Evolutionary conservation across 2,329 filamentous ascomycete species (phyloP), one percentile per base, ranked within the genome.

Genomic region (Trichoderma sp.): DNA sequence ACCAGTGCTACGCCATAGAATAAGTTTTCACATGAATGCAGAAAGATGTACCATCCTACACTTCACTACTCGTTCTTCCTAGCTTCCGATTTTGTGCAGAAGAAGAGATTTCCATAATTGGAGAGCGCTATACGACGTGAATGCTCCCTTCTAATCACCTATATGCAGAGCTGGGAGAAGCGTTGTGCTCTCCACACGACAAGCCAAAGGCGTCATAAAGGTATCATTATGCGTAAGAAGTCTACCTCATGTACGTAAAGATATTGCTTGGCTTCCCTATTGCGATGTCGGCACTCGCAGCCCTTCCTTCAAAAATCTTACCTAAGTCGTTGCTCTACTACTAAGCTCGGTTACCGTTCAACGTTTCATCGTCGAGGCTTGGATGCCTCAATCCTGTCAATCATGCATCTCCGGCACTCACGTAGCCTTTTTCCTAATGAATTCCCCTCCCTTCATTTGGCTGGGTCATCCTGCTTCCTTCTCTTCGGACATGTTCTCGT

Each of bases 251-350:
- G 15, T 30, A 28, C 13, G 50, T 58, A 30, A 20, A n/a, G 4
- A 0, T 30, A 1, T 58, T 17, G 64, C 32, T 58, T 43, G 15
- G 47, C n/a, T 20, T 12, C 30, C 15, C 20, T 15, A 17, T 53
- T 36, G 57, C 66, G 57, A 62, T 53, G 55, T 69, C 66, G 57
- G 57, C 34, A 36, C 57, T 32, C 13, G 36, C 23, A 34, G 15
- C 66, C 23, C 17, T 61, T 57, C 57, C 28, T 36, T 15, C 39
- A 36, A 30, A 5, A 34, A 11, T 70, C 68, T 70, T 17, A 70
- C 59, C 68, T 64, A 47, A 70, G 68, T 70, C 59, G 59, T 26
- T 17, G 13, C 7, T 15, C 12, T 64, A 39, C 68, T 64, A 64
- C 59, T 70, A 70, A 70, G 68, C 68, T 34, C 30, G 36, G 34